Conservation (phyloP, 345 rosid species). For the Salix brachista region DNA sequence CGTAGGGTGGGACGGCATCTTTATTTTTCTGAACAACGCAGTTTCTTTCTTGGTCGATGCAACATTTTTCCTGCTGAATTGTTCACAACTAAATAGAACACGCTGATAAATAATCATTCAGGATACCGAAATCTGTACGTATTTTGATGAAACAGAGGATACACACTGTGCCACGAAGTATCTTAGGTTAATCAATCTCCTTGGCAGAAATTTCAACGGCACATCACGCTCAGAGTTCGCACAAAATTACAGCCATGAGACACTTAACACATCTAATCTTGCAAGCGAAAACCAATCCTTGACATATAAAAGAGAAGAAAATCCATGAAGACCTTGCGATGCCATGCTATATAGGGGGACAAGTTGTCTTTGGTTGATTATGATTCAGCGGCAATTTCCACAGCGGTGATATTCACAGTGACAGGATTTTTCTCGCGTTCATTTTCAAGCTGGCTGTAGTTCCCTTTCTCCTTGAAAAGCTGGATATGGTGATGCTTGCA, state of each 20-base stretch:
- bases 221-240: neutral
- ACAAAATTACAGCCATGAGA: neutral
- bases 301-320: neutral
- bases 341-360: neutral
- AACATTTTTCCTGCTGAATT: neutral
- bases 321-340: neutral
- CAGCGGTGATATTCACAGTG: constrained; percentile 8
- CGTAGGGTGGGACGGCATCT: neutral
- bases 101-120: neutral
- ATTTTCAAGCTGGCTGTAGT: constrained; percentile 58
- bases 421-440: constrained; percentile 23
- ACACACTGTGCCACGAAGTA: constrained; percentile 2
- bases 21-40: neutral
- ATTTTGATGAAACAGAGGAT: constrained; percentile 2
- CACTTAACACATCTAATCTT: neutral
- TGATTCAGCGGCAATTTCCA: constrained; percentile 36
- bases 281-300: neutral
- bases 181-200: constrained; percentile 3
- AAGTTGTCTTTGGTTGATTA: neutral
- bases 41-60: neutral
- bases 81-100: neutral
- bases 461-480: constrained; percentile 61
- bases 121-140: neutral
- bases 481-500: constrained; percentile 72
- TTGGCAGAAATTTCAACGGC: neutral